A percentile compares a stretch with the other conserved stretches of the same genome.
These are phyloP conservation scores for Casuarina equisetifolia DNA, from an alignment of 306 rosid species.

Conservation along the genomic window DNA sequence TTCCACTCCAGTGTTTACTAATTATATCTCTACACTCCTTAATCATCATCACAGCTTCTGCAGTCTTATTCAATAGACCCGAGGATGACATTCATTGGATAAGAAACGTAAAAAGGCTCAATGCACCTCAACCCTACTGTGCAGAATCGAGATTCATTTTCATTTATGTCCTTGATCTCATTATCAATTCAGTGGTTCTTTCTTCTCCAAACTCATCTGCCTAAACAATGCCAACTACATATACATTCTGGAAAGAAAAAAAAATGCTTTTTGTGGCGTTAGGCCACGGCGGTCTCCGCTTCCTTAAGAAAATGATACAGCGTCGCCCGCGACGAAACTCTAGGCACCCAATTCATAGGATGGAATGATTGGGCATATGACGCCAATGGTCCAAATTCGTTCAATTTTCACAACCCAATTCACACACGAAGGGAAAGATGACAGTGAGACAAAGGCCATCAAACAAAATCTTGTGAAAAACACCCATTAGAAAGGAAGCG, in stretches of 20 bases:
- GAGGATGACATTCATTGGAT: no score
- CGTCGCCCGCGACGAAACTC: background rate
- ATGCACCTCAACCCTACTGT: background rate
- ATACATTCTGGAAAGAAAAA: background rate
- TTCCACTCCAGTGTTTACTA: background rate
- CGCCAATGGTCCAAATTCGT: constrained; percentile 18
- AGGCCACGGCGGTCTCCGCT: background rate
- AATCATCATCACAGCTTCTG: constrained; percentile 4
- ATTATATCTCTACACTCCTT: background rate
- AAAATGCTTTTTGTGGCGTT: background rate
- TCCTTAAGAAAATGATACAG: background rate
- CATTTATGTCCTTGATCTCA: background rate
- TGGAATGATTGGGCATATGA: constrained; percentile 1
- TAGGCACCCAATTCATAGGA: background rate
- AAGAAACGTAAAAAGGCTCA: background rate
- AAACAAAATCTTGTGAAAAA: constrained; percentile 7
- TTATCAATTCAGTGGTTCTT: background rate
- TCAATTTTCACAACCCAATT: constrained; percentile 24
- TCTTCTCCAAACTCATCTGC: background rate
- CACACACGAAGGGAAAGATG: constrained; percentile 9
- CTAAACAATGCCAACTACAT: background rate
- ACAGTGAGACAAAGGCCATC: background rate
- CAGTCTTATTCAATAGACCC: background rate
- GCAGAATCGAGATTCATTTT: background rate
- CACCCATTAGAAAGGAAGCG: background rate